Conservation (phyloP, 148 eudicot genomes). For the Vaccinium macrocarpon region DNA sequence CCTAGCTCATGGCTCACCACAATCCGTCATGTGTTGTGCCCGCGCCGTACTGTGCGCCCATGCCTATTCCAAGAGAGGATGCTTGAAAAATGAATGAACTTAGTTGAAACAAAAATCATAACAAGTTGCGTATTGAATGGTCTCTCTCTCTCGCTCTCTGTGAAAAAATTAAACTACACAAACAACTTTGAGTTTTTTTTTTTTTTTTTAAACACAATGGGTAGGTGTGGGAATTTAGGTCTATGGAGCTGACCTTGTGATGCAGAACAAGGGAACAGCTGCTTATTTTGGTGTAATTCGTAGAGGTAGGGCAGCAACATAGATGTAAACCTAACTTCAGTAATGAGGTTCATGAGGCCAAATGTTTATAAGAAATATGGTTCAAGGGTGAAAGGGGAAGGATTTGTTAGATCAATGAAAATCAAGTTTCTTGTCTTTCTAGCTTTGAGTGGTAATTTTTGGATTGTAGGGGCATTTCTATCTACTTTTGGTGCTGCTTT, state of each 20-base stretch:
- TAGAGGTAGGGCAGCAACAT: not conserved
- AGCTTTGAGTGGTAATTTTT: not conserved
- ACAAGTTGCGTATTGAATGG: not conserved
- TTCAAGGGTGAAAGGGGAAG: not conserved
- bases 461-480: not conserved
- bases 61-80: not conserved
- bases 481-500: not conserved
- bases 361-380: not conserved
- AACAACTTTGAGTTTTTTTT: no score
- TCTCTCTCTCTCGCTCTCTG: not conserved
- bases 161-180: not conserved
- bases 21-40: no score
- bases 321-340: no score
- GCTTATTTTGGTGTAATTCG: not conserved
- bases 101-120: not conserved
- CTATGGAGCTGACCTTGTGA: not conserved
- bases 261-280: not conserved
- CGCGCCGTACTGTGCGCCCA: no score
- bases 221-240: not conserved
- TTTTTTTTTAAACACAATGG: not conserved
- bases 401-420: not conserved
- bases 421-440: not conserved
- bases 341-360: not conserved
- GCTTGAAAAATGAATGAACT: not conserved
- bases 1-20: no score